Conservation (phyloP, 345 rosid species). For the Citrus medica region DNA sequence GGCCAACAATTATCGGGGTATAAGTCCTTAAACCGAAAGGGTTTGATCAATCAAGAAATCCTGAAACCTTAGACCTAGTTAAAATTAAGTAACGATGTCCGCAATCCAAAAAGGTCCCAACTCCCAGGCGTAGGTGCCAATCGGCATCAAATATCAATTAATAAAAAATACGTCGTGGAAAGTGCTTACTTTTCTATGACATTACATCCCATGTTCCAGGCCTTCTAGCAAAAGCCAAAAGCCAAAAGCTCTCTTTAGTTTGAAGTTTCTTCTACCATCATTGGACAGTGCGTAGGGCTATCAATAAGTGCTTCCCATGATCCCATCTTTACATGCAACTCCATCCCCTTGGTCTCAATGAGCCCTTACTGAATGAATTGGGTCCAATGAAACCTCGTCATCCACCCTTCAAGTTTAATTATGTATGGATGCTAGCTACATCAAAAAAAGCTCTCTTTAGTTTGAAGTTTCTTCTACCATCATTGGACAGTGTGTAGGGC, state of each 20-base stretch:
- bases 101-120: too few species aligned
- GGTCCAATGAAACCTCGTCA: not conserved
- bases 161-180: too few species aligned
- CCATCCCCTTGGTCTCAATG: not conserved
- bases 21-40: too few species aligned
- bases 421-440: not conserved
- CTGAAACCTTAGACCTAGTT: too few species aligned
- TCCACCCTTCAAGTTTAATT: not conserved
- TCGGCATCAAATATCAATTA: too few species aligned
- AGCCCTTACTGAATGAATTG: not conserved
- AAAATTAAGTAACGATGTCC: too few species aligned
- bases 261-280: constrained; percentile 15
- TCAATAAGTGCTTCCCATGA: not conserved
- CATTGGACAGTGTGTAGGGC: not conserved
- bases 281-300: not conserved
- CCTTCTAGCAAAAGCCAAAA: not conserved
- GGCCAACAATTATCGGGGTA: not conserved
- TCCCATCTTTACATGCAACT: not conserved
- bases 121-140: too few species aligned
- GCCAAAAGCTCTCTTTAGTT: not conserved
- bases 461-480: constrained; percentile 14
- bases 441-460: not conserved
- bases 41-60: too few species aligned
- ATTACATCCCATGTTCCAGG: not conserved
- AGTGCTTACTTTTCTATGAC: not conserved